Evolutionary conservation across 1,284 basidiomycete genomes (phyloP), one percentile per base, ranked within the genome.

Genomic region (Amylostereum areolatum): DNA sequence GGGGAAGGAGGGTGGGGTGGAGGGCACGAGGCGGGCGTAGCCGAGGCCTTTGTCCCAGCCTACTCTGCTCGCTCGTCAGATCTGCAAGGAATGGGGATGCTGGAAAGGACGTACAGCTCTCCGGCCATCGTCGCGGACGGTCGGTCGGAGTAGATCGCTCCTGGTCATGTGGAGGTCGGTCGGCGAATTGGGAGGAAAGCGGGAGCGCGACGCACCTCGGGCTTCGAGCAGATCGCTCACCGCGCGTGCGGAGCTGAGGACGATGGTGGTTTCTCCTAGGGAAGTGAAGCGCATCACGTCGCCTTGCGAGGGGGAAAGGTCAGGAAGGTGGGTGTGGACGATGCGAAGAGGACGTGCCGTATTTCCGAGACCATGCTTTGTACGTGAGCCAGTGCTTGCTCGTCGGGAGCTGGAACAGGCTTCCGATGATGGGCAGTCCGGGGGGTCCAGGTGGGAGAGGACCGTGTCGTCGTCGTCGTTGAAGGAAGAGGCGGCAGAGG

Each of bases 1-100:
- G 10, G 30, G 6, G 18, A 18, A 18, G 12, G 37, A 18, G 11
- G 34, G 25, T 11, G 33, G 34, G n/a, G 43, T n/a, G 7, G 39
- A 18, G 11, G 40, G 39, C 5, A 24, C 47, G 34, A 52, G 56
- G 37, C 46, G 57, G 1, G 66, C 58, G 50, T 72, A 72, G 6
- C 71, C 71, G 3, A 74, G 56, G 0, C 70, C 72, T 27, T 64
- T 66, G 40, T 68, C 59, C 72, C 71, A 74, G 6, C 72, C 71
- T 7, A 71, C 67, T 0, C 70, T 72, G 51, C 12, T 18, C 29
- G 29, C 29, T 33, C 8, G 43, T 34, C 28, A 18, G 25, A 40
- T n/a, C 40, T 18, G 36, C 18, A 27, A 28, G 31, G 25, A 27
- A 9, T 28, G 40, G 29, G 9, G 24, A 5, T 40, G n/a, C 12